These are phyloP conservation scores for Globisporangium uncinulatum DNA, from an alignment of 352 stramenopile species.

Conservation along the genomic window DNA sequence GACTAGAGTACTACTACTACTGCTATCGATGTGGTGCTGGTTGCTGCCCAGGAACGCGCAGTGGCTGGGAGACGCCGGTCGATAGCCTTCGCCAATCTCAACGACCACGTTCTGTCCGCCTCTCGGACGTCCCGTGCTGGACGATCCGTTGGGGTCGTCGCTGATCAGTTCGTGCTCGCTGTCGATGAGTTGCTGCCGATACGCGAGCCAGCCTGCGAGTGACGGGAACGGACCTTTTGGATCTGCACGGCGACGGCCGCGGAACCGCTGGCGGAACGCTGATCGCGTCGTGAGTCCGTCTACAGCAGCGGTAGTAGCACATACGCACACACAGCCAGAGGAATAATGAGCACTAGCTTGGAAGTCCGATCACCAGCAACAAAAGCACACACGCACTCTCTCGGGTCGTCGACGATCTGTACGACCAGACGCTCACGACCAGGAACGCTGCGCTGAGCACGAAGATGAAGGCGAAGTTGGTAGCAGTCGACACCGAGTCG, in stretches of 20 bases:
- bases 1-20: no score
- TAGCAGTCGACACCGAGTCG: conserved; percentile 2
- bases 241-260: conserved; percentile 16
- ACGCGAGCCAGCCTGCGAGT: conserved; percentile 36
- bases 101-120: not conserved
- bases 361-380: not conserved
- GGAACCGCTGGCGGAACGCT: conserved; percentile 4
- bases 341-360: not conserved
- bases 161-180: conserved; percentile 14
- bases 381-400: not conserved
- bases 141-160: not conserved
- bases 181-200: conserved; percentile 43
- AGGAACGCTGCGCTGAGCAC: conserved; percentile 16
- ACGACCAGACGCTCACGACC: conserved; percentile 7
- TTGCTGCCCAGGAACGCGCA: not conserved
- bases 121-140: not conserved
- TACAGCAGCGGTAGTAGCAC: conserved; percentile 1
- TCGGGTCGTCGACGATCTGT: not conserved
- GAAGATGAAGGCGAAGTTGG: conserved; percentile 20
- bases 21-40: not conserved
- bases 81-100: conserved; percentile 6
- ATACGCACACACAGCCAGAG: not conserved
- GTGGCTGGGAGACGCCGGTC: conserved; percentile 4
- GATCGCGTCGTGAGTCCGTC: conserved; percentile 15
- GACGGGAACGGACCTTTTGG: conserved; percentile 4